These are phyloP conservation scores for Phytophthora nicotianae DNA, from an alignment of 352 stramenopile genomes.

Conservation along the genomic window DNA sequence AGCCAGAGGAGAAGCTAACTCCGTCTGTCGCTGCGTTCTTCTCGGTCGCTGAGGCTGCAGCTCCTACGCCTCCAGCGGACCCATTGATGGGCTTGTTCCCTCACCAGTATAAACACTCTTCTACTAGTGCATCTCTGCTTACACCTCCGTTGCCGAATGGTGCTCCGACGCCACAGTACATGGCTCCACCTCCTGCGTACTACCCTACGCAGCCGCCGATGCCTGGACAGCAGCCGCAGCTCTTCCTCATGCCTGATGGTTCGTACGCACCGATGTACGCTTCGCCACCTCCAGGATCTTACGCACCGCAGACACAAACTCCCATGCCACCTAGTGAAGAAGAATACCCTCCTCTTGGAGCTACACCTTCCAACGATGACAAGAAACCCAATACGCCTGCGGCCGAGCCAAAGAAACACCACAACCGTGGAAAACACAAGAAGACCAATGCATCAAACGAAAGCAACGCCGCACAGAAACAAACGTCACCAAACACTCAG, in stretches of 20 bases:
- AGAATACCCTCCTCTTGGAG: constrained; percentile 41
- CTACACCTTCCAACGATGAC: constrained; percentile 15
- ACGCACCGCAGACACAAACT: constrained; percentile 15
- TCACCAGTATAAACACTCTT: constrained; percentile 47
- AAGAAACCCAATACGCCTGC: constrained; percentile 12
- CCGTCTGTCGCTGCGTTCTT: constrained; percentile 56
- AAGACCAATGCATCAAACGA: constrained; percentile 18
- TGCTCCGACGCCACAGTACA: constrained; percentile 19
- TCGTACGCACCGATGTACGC: constrained; percentile 41
- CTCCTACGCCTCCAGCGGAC: constrained; percentile 18
- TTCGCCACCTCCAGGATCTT: constrained; percentile 13
- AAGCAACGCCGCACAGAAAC: constrained; percentile 4
- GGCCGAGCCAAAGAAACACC: constrained; percentile 26
- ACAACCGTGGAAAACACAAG: constrained; percentile 23
- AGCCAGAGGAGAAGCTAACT: constrained; percentile 31
- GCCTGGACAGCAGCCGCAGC: constrained; percentile 32
- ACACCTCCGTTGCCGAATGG: constrained; percentile 35
- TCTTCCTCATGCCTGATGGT: constrained; percentile 40
- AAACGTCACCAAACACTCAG: constrained; percentile 10
- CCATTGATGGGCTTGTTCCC: constrained; percentile 57
- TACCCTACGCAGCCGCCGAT: constrained; percentile 28
- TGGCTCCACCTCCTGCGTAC: constrained; percentile 23
- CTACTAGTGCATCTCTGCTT: constrained; percentile 22
- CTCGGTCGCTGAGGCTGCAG: constrained; percentile 29
- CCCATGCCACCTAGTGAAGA: constrained; percentile 25